phyloP scores from a whole-genome alignment of 164 flowering plant species.

The Platanus orientalis region DNA sequence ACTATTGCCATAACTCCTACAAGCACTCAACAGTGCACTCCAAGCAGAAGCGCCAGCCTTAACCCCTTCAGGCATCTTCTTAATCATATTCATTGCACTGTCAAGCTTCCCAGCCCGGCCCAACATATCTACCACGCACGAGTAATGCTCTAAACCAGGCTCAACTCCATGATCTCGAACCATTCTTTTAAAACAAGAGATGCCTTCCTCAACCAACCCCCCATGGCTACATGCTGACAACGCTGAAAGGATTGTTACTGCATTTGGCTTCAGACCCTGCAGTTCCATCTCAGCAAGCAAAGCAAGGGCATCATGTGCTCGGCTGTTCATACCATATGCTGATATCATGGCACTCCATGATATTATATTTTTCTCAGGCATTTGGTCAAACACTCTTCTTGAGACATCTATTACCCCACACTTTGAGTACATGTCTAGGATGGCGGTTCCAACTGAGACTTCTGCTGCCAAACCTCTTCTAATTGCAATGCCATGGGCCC shows the following conservation, averaged over 20 bases:
- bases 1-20: conserved; percentile 40
- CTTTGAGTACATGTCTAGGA: conserved; percentile 71
- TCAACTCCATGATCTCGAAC: conserved; percentile 32
- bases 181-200: conserved; percentile 43
- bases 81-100: conserved; percentile 44
- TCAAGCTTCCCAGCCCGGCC: conserved; percentile 62
- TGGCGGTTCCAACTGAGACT: conserved; percentile 66
- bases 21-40: conserved; percentile 77
- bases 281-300: conserved; percentile 47
- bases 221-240: conserved; percentile 86
- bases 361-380: conserved; percentile 45
- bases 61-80: conserved; percentile 39
- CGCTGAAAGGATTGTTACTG: conserved; percentile 54
- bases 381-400: conserved; percentile 53
- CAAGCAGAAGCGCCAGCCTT: conserved; percentile 48
- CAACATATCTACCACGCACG: conserved; percentile 82
- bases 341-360: conserved; percentile 80
- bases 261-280: conserved; percentile 52
- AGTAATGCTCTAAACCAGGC: conserved; percentile 58
- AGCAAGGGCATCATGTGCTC: conserved; percentile 48
- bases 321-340: conserved; percentile 70
- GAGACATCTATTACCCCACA: conserved; percentile 66
- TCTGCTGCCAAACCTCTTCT: conserved; percentile 45
- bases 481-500: conserved; percentile 73
- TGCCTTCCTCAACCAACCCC: conserved; percentile 72